phyloP scores from a whole-genome alignment of 805 yeast genomes.

The Yamadazyma kitorensis region DNA sequence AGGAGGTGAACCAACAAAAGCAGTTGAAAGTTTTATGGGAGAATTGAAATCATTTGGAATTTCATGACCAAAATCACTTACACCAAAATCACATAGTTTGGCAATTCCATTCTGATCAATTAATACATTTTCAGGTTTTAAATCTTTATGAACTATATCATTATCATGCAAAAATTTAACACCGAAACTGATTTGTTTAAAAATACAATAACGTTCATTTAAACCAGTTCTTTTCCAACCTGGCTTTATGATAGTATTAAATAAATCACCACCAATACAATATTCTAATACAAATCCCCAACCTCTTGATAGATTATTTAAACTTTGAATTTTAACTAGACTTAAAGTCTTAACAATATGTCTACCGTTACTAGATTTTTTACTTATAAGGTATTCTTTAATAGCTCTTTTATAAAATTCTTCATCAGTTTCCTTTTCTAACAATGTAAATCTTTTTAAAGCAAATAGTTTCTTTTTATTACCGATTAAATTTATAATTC shows the following conservation, averaged over 20 bases:
- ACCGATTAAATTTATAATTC: conserved; percentile 34
- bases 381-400: conserved; percentile 63
- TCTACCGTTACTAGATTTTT: conserved; percentile 48
- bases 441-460: conserved; percentile 59
- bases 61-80: conserved; percentile 61
- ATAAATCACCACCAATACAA: conserved; percentile 62
- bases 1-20: conserved; percentile 77
- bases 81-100: conserved; percentile 76
- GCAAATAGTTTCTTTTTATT: conserved; percentile 54
- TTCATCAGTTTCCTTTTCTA: conserved; percentile 59
- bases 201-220: conserved; percentile 58
- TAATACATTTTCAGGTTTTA: conserved; percentile 72
- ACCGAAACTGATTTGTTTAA: conserved; percentile 67
- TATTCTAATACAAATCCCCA: conserved; percentile 76
- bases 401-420: conserved; percentile 63
- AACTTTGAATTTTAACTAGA: conserved; percentile 55
- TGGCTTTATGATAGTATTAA: conserved; percentile 49
- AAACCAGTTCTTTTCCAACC: conserved; percentile 57
- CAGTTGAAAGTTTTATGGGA: conserved; percentile 36
- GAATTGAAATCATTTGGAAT: conserved; percentile 48
- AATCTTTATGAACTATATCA: conserved; percentile 70
- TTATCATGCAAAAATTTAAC: conserved; percentile 58
- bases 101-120: conserved; percentile 58
- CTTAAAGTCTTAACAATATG: conserved; percentile 60
- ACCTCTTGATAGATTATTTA: conserved; percentile 53